Conservation (phyloP, 2,329 filamentous ascomycete species). For the Ophiostoma quercus region DNA sequence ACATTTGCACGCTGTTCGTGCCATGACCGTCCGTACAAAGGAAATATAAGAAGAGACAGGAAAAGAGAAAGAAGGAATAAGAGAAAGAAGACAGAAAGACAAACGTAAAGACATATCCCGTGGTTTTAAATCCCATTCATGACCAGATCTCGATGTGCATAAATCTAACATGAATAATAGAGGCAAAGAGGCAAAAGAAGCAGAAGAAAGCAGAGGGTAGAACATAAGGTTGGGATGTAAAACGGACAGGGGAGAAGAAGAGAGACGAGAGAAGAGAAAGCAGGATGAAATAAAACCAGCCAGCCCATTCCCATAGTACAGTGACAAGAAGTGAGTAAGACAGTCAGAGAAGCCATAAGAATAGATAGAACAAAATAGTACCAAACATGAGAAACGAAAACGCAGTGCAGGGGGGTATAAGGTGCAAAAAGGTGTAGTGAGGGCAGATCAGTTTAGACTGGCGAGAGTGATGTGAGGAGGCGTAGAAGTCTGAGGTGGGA, state of each 20-base stretch:
- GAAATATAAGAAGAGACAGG: background rate
- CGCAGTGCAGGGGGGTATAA: conserved; percentile 20
- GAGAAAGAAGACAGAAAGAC: background rate
- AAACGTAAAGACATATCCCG: conserved; percentile 13
- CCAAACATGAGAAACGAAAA: conserved; percentile 16
- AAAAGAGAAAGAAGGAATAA: background rate
- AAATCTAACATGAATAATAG: background rate
- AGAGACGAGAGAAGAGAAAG: background rate
- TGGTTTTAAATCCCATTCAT: conserved; percentile 10
- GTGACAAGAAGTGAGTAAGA: background rate
- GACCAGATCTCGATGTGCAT: conserved; percentile 13
- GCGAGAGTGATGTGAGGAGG: too few species aligned
- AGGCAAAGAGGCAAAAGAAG: background rate
- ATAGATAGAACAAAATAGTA: background rate
- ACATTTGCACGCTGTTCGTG: conserved; percentile 9
- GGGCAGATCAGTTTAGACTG: too few species aligned
- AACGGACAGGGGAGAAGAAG: background rate
- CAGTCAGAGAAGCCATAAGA: too few species aligned
- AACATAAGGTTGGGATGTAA: background rate
- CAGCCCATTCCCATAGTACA: background rate
- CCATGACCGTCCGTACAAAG: conserved; percentile 9
- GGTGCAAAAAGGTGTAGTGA: background rate
- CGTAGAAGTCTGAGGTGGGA: too few species aligned
- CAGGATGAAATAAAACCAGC: background rate
- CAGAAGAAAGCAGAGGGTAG: background rate